phyloP scores from a whole-genome alignment of 352 stramenopile species.

The Blastocystis sp. region DNA sequence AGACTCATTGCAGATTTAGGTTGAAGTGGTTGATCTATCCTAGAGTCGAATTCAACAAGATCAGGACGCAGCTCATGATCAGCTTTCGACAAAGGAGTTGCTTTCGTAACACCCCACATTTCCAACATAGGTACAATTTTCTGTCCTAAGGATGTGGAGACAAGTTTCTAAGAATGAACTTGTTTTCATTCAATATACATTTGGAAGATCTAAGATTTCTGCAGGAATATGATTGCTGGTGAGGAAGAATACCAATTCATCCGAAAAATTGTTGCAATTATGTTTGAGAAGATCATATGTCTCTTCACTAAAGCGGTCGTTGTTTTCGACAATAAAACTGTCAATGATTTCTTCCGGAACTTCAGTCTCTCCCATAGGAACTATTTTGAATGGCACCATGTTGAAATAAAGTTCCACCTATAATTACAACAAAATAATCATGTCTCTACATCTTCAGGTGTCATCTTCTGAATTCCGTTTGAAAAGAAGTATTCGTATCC shows the following conservation, averaged over 20 bases:
- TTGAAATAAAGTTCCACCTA: conserved; percentile 69
- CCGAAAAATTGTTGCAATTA: conserved; percentile 93
- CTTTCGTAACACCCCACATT: neutral
- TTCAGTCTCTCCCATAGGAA: conserved; percentile 75
- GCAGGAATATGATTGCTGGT: conserved; percentile 78
- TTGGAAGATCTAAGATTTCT: conserved; percentile 63
- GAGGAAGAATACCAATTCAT: conserved; percentile 80
- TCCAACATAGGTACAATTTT: conserved; percentile 2
- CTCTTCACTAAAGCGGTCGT: conserved; percentile 74
- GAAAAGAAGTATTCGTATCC: conserved; percentile 88
- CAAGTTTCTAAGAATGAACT: conserved; percentile 11
- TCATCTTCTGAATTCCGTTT: conserved; percentile 76
- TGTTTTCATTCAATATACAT: conserved; percentile 9
- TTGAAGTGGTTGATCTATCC: neutral
- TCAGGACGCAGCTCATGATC: neutral
- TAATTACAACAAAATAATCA: neutral
- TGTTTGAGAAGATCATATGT: conserved; percentile 85
- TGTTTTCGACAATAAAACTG: conserved; percentile 74
- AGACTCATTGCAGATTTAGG: neutral
- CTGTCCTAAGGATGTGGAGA: conserved; percentile 4
- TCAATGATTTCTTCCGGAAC: conserved; percentile 74
- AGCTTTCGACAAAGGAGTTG: conserved; percentile 3
- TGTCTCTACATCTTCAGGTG: conserved; percentile 63
- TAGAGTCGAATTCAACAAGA: neutral
- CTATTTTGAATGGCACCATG: conserved; percentile 76